Conservation (phyloP, 1,284 basidiomycete genomes). For the Schizophyllum amplum region DNA sequence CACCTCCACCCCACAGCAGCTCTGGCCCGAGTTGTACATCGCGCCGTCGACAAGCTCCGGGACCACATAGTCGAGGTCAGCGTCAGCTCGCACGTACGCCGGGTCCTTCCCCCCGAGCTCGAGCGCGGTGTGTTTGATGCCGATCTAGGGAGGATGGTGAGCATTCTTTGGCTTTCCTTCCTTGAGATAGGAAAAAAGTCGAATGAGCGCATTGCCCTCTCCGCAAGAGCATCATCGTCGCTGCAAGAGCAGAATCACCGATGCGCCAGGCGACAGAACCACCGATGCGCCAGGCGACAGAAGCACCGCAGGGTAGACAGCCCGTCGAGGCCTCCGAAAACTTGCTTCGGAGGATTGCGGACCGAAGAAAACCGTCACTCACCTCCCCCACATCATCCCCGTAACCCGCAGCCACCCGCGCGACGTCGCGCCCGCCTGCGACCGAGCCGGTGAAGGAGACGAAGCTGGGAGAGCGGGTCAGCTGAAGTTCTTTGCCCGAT, state of each 20-base stretch:
- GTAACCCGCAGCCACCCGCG: constrained; percentile 42
- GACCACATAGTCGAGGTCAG: constrained; percentile 77
- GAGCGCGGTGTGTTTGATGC: constrained; percentile 11
- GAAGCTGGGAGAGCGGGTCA: constrained; percentile 29
- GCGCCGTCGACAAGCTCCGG: constrained; percentile 88
- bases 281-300: too few species aligned
- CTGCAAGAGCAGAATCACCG: too few species aligned
- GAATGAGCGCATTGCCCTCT: too few species aligned
- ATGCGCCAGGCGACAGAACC: too few species aligned
- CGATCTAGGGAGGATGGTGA: neutral
- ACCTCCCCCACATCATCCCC: neutral
- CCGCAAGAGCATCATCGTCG: too few species aligned
- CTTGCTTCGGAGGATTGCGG: too few species aligned
- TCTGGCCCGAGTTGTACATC: constrained; percentile 94
- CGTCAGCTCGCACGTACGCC: constrained; percentile 86
- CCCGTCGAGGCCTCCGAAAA: too few species aligned
- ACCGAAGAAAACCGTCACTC: too few species aligned
- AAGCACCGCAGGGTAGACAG: too few species aligned
- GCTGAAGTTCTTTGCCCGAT: too few species aligned
- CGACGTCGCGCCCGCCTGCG: constrained; percentile 54
- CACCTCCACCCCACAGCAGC: constrained; percentile 75
- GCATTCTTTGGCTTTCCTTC: too few species aligned
- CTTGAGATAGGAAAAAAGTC: too few species aligned
- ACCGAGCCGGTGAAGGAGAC: constrained; percentile 91
- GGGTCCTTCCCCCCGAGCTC: constrained; percentile 95